Evolutionary conservation across 2,329 filamentous ascomycete genomes (phyloP).

Genomic region (Dactylellina sp.): DNA sequence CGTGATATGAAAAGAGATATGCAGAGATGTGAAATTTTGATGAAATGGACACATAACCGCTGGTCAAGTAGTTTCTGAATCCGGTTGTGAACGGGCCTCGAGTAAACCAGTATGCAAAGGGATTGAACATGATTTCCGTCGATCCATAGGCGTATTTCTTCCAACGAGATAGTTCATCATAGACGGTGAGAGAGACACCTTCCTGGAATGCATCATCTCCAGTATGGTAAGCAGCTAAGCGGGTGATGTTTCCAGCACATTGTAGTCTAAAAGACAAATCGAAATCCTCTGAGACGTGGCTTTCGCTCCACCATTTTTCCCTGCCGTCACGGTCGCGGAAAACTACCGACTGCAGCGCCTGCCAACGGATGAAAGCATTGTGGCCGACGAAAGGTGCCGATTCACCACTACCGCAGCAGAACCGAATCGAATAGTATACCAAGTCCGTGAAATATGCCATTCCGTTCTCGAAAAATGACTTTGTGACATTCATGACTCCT

Average conservation of each 20-base stretch:
- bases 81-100: conserved; percentile 75
- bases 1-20: conserved; percentile 79
- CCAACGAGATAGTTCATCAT: conserved; percentile 78
- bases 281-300: conserved; percentile 81
- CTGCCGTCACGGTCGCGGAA: conserved; percentile 70
- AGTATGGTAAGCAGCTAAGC: conserved; percentile 76
- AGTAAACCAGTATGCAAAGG: conserved; percentile 72
- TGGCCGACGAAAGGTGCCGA: conserved; percentile 81
- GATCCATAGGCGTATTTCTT: conserved; percentile 72
- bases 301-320: conserved; percentile 79
- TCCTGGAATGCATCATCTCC: conserved; percentile 74
- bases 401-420: conserved; percentile 77
- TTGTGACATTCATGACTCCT: conserved; percentile 80
- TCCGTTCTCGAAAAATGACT: conserved; percentile 79
- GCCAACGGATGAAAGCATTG: conserved; percentile 80
- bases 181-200: conserved; percentile 78
- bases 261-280: conserved; percentile 80
- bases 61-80: conserved; percentile 72
- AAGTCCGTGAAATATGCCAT: conserved; percentile 84
- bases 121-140: conserved; percentile 78
- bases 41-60: conserved; percentile 71
- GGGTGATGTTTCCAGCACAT: conserved; percentile 74
- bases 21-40: conserved; percentile 79
- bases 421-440: conserved; percentile 79
- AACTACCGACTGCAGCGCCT: conserved; percentile 71